Evolutionary conservation across 2,329 filamentous ascomycete genomes (phyloP), one percentile per base, ranked within the genome.

Genomic region (Fusarium sp.): DNA sequence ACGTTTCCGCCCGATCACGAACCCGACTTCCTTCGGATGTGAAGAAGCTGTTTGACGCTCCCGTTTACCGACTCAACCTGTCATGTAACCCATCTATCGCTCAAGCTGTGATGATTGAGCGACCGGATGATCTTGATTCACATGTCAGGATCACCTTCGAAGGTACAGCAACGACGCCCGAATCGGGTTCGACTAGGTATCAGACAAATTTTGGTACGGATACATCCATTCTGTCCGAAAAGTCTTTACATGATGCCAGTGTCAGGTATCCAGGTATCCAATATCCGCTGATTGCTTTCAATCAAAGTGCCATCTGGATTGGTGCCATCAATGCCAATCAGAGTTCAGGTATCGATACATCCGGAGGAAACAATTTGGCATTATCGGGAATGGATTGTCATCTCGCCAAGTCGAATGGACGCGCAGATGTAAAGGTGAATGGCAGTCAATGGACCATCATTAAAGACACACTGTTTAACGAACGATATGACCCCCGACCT

Each of bases 201-300:
- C 43, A 48, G 18, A 34, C 54, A 28, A 4, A 30, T 3, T 46
- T 69, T 19, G 66, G 66, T 9, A 30, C 26, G 11, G 37, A 43
- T 9, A 10, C 44, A 30, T 58, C 48, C 4, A 26, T 53, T 8
- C 26, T 69, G n/a, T 48, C 65, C 3, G 28, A 4, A 4, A 23
- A 28, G 11, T 28, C 25, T 4, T 18, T 61, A 14, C n/a, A 34
- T 6, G 34, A n/a, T 14, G 21, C 21, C 7, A 42, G 21, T 13
- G 28, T 13, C 13, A 43, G 14, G 6, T 34, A 43, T 13, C 43
- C 50, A 9, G 26, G 8, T 6, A 44, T 19, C 3, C 44, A 14
- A 12, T 61, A 69, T 7, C 65, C 65, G 1, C 34, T 69, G 16
- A n/a, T 66, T 21, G 51, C 65, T 6, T 58, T 69, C 46, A 44